Evolutionary conservation across 768 basidiomycete genomes (phyloP), one percentile per base, ranked within the genome.

Genomic region (Tulasnella sp.): DNA sequence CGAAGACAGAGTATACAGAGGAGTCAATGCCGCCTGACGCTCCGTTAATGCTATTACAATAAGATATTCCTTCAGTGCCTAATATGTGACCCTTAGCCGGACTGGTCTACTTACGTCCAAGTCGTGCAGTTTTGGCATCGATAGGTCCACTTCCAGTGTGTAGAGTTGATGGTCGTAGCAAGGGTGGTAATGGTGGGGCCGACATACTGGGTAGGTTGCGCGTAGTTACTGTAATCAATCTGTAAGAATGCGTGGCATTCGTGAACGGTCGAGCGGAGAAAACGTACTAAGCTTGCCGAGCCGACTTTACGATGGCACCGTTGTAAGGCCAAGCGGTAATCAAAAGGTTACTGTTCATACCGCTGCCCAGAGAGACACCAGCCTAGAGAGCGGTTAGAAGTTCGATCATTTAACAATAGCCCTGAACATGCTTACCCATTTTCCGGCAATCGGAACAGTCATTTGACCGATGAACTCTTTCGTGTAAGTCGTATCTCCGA

Each of bases 121-220:
- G 80, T 75, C 3, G 90, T 88, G 85, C 91, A 92, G 84, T 91
- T 89, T 82, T 91, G 89, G 87, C 91, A 92, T 24, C 90, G 87
- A 85, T 88, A 92, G 4, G 91, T 90, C 88, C 89, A 91, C 81
- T 90, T 91, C 90, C 90, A 91, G 81, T 91, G 89, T 1, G 78
- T 79, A 18, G 40, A 91, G 36, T 91, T 87, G 77, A 84, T 86
- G 21, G 88, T 87, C 10, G 86, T 86, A 6, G 79, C 73, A 88
- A 91, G 84, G 68, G 87, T 87, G 1, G 90, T 91, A 72, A 92
- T 84, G 21, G 86, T 85, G 0, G 90, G 90, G 1, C 90, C 90
- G 24, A 84, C 76, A 83, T 90, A 87, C 40, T 85, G 86, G n/a
- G 85, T 84, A 21, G 91, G 91, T 71, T 87, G 87, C 42, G 86